Evolutionary conservation across 1,284 basidiomycete genomes (phyloP), one percentile per base, ranked within the genome.

Genomic region (Ustilago nuda): DNA sequence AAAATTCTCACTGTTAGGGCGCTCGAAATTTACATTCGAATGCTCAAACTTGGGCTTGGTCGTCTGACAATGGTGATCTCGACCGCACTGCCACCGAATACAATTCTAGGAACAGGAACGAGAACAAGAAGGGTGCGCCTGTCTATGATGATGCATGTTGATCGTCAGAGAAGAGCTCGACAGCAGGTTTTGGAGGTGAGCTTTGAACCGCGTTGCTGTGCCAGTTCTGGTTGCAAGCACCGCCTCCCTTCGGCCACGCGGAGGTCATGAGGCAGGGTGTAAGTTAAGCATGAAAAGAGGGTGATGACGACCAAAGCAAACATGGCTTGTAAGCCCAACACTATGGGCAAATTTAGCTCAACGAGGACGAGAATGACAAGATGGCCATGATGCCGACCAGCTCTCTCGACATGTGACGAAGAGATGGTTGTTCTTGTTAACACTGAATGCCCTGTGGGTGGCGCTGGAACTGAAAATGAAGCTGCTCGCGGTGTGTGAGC

Each of bases 101-200:
- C 1, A 1, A 23, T 27, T 27, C 19, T 11, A 48, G 27, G 46
- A 30, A 48, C 46, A 23, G 23, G 23, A 23, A 23, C 23, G 2
- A 23, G 23, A 23, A 23, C 23, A 12, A 41, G 15, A 17, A 15
- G 12, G 13, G 39, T 48, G 45, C 23, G 8, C n/a, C 1, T 48
- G 45, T 48, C 45, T 48, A 23, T 48, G n/a, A 48, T 48, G 45
- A 48, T 48, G 19, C 45, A 48, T 48, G 45, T 27, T 48, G 45
- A 48, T 48, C 45, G 45, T 48, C 45, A 23, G 8, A 48, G n/a
- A 23, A 6, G 45, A 48, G 19, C 45, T 48, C 45, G n/a, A 12
- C 23, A 48, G 45, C 19, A 23, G 19, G n/a, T 6, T 27, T 19
- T 48, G 8, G 45, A 19, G 2, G 3, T 27, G 45, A 23, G n/a